These are phyloP conservation scores for Eleusine indica DNA, from an alignment of 176 grass and related monocot species.

Conservation along the genomic window DNA sequence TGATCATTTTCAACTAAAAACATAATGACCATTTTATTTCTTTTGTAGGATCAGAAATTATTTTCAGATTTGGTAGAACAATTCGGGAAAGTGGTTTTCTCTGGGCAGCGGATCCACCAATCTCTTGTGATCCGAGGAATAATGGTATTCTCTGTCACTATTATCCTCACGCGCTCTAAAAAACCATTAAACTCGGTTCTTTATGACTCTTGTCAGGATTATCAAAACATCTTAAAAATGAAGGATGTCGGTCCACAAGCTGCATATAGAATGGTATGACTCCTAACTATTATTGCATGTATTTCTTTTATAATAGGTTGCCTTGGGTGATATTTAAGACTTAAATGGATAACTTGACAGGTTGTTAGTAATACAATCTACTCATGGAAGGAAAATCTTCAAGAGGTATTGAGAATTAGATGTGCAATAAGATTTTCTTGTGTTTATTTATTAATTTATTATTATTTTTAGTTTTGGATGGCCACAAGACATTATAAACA, in stretches of 20 bases:
- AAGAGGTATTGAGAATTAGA: conserved; percentile 1
- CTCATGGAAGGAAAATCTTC: conserved; percentile 5
- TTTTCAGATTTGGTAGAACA: background rate
- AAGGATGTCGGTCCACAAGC: background rate
- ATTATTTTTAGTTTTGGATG: conserved; percentile 14
- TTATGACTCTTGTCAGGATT: conserved; percentile 4
- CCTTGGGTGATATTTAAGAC: background rate
- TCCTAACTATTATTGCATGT: background rate
- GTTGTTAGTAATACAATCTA: background rate
- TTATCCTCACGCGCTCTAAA: background rate
- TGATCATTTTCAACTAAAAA: background rate
- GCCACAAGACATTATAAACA: conserved; percentile 8
- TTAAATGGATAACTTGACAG: background rate
- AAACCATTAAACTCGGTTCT: conserved; percentile 5
- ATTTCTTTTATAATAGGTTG: background rate
- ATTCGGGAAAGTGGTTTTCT: conserved; percentile 10
- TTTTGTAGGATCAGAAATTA: background rate
- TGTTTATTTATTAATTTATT: conserved; percentile 2
- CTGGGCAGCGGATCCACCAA: background rate
- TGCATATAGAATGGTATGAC: conserved; percentile 7
- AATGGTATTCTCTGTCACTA: conserved; percentile 6
- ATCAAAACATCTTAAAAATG: background rate
- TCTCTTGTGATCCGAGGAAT: conserved; percentile 27
- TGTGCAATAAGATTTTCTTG: background rate
- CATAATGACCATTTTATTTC: background rate